These are phyloP conservation scores for Aspergillus clavatus DNA, from an alignment of 2,329 filamentous ascomycete genomes.

Conservation along the genomic window DNA sequence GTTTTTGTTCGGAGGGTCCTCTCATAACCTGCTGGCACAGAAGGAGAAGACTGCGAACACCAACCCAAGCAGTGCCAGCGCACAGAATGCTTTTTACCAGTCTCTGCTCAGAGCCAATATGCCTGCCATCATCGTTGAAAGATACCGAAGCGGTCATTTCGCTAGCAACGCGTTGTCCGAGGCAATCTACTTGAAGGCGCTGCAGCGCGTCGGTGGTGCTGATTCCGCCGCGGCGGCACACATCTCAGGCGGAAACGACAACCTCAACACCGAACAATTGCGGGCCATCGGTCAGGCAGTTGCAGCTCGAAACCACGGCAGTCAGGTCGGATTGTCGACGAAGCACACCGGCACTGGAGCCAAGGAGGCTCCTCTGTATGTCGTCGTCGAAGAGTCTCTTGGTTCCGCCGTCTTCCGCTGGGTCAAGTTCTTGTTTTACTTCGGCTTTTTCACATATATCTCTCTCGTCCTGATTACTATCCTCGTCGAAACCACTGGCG, in stretches of 20 bases:
- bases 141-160: conserved; percentile 81
- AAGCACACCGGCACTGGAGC: conserved; percentile 57
- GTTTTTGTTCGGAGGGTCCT: conserved; percentile 37
- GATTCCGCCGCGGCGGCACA: conserved; percentile 22
- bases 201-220: conserved; percentile 55
- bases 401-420: conserved; percentile 79
- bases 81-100: conserved; percentile 92
- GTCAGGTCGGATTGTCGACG: conserved; percentile 53
- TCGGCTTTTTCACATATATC: conserved; percentile 73
- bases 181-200: conserved; percentile 69
- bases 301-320: conserved; percentile 64
- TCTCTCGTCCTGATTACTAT: conserved; percentile 75
- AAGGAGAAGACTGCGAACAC: conserved; percentile 90
- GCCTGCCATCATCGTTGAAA: conserved; percentile 85
- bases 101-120: conserved; percentile 86
- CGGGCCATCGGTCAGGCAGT: conserved; percentile 79
- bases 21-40: conserved; percentile 65
- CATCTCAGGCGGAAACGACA: conserved; percentile 22
- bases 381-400: conserved; percentile 87
- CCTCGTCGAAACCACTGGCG: conserved; percentile 72
- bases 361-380: conserved; percentile 84
- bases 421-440: conserved; percentile 79
- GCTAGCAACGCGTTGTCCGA: conserved; percentile 76
- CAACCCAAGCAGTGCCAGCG: conserved; percentile 78
- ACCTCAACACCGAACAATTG: conserved; percentile 57